Evolutionary conservation across 192 early-diverging fungal genomes (phyloP).

Genomic region (Piromyces finnis): DNA sequence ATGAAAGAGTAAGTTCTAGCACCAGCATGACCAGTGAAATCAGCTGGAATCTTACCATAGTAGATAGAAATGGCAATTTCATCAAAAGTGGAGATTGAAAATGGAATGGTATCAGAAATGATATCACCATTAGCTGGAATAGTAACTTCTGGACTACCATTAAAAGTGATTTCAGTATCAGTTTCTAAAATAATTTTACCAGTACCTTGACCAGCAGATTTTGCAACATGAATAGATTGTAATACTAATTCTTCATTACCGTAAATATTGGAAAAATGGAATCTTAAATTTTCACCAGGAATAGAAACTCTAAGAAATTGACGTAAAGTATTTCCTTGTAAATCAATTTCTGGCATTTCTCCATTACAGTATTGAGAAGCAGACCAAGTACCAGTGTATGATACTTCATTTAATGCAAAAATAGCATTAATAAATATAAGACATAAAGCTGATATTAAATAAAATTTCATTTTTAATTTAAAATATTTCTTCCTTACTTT

Average conservation of each 20-base stretch:
- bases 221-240: not conserved
- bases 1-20: not conserved
- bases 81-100: not conserved
- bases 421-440: too few species aligned
- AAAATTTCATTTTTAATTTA: too few species aligned
- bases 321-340: not conserved
- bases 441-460: too few species aligned
- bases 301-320: not conserved
- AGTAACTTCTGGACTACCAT: not conserved
- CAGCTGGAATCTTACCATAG: not conserved
- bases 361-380: not conserved
- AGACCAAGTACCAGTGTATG: not conserved
- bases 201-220: not conserved
- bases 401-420: too few species aligned
- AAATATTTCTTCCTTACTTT: too few species aligned
- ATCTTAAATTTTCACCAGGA: not conserved
- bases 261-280: not conserved
- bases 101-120: not conserved
- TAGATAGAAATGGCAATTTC: not conserved
- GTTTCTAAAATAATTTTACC: not conserved
- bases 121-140: not conserved
- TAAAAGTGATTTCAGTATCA: not conserved
- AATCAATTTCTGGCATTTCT: not conserved
- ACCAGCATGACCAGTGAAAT: not conserved
- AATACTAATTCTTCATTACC: not conserved